Evolutionary conservation across 2,329 filamentous ascomycete species (phyloP), one percentile per base, ranked within the genome.

Genomic region (Fusarium paranaense): DNA sequence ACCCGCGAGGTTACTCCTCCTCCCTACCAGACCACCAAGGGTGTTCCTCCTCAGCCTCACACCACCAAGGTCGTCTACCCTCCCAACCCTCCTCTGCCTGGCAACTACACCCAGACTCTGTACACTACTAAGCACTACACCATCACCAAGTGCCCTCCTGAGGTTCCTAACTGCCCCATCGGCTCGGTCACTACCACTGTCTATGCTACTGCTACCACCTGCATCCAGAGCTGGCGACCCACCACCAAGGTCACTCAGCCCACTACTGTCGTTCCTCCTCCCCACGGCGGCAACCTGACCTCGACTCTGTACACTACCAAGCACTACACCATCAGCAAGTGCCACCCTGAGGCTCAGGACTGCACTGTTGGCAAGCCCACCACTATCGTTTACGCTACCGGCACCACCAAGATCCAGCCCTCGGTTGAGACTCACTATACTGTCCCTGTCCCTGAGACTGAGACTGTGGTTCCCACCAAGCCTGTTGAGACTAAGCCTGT

Each of bases 281-380:
- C 69, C 18, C 59, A 64, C 45, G 69, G 70, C n/a, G 60, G 62
- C 22, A 72, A 72, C 66, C 60, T 54, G 16, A 72, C 70, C n/a
- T 66, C 62, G 37, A 70, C 62, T 20, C 69, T 70, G 35, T 66
- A 47, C 42, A 62, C 59, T n/a, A 62, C 65, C 11, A 54, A 72
- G 69, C n/a, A 37, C 40, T 64, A 61, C 22, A 61, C 58, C 30
- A 30, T 40, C 42, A 35, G 54, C 22, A 37, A 60, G 35, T 37
- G 33, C 35, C 58, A 20, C 42, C 8, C 20, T 61, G 40, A 45
- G 38, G 45, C 40, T 20, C 27, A 42, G 22, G 37, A 32, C 59
- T 25, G 25, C 22, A 30, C 45, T 11, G 18, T 30, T 47, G 59
- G 45, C 38, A 47, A 62, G 59, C 20, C 58, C 16, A 27, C 27